A percentile compares a stretch with the other conserved stretches of the same genome.
phyloP scores from a whole-genome alignment of 2,329 filamentous ascomycete genomes.

The Gnomoniopsis sp. region DNA sequence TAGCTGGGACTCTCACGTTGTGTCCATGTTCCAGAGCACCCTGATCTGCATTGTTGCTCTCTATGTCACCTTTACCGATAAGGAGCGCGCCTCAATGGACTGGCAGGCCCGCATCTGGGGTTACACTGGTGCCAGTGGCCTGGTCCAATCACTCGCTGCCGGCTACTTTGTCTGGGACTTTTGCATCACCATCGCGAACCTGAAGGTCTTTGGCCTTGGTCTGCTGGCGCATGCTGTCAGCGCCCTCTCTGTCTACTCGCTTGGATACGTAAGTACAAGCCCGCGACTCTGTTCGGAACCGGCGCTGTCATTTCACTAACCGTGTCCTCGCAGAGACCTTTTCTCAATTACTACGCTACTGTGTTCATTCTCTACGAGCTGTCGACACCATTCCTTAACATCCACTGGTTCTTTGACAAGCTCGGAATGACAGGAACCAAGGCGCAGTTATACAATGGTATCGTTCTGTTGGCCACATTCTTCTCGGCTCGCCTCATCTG shows the following conservation, averaged over 20 bases:
- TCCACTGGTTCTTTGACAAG: slow-evolving; percentile 93
- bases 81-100: slow-evolving; percentile 64
- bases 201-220: slow-evolving; percentile 71
- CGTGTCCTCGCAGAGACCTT: slow-evolving; percentile 60
- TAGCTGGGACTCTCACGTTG: slow-evolving; percentile 85
- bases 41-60: slow-evolving; percentile 71
- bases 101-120: slow-evolving; percentile 71
- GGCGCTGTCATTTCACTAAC: background rate
- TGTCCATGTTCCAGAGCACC: slow-evolving; percentile 74
- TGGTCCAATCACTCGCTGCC: slow-evolving; percentile 72
- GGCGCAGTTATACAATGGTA: slow-evolving; percentile 73
- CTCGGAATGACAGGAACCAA: slow-evolving; percentile 72
- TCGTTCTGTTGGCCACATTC: slow-evolving; percentile 69
- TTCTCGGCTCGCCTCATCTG: slow-evolving; percentile 75
- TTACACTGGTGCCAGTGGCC: slow-evolving; percentile 67
- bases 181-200: slow-evolving; percentile 62
- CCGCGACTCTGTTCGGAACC: background rate
- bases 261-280: slow-evolving; percentile 68
- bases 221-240: slow-evolving; percentile 74
- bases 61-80: slow-evolving; percentile 67
- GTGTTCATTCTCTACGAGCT: slow-evolving; percentile 87
- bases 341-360: slow-evolving; percentile 77
- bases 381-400: slow-evolving; percentile 79
- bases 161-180: slow-evolving; percentile 88
- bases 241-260: slow-evolving; percentile 69